phyloP scores from a whole-genome alignment of 306 rosid species.

The Quillaja saponaria region DNA sequence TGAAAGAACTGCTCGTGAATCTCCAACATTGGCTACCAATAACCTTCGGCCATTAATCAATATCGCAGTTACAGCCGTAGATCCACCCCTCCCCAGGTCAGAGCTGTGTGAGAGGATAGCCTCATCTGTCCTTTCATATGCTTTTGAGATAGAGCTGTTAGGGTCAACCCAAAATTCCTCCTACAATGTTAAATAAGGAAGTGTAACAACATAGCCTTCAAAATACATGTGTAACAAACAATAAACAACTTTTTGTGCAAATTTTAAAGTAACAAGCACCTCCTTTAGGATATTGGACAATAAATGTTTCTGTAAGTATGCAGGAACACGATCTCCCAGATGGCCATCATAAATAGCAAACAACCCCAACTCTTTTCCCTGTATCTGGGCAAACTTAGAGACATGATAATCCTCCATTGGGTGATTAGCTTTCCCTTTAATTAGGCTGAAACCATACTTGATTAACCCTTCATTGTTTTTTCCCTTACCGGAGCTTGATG shows the following conservation, averaged over 20 bases:
- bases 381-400: slow-evolving; percentile 68
- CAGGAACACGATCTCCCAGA: slow-evolving; percentile 80
- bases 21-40: slow-evolving; percentile 91
- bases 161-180: slow-evolving; percentile 91
- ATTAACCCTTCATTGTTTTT: slow-evolving; percentile 63
- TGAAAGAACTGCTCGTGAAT: slow-evolving; percentile 89
- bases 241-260: slow-evolving; percentile 3
- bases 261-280: slow-evolving; percentile 4
- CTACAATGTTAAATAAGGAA: slow-evolving; percentile 40
- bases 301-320: slow-evolving; percentile 85
- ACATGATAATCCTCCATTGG: slow-evolving; percentile 99
- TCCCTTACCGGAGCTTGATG: slow-evolving; percentile 82
- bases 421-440: slow-evolving; percentile 93
- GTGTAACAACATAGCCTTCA: slow-evolving; percentile 22
- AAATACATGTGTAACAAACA: slow-evolving; percentile 10
- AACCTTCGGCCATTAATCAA: slow-evolving; percentile 61
- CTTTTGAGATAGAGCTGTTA: slow-evolving; percentile 67
- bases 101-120: slow-evolving; percentile 88
- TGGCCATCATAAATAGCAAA: slow-evolving; percentile 97
- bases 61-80: slow-evolving; percentile 96
- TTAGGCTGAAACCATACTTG: slow-evolving; percentile 81
- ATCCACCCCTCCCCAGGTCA: slow-evolving; percentile 94
- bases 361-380: slow-evolving; percentile 75
- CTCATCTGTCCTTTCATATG: slow-evolving; percentile 84
- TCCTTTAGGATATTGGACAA: slow-evolving; percentile 74